A percentile compares a stretch with the other conserved stretches of the same genome.
These are phyloP conservation scores for Neoboletus brunneissimus DNA, from an alignment of 768 basidiomycete genomes.

Conservation along the genomic window DNA sequence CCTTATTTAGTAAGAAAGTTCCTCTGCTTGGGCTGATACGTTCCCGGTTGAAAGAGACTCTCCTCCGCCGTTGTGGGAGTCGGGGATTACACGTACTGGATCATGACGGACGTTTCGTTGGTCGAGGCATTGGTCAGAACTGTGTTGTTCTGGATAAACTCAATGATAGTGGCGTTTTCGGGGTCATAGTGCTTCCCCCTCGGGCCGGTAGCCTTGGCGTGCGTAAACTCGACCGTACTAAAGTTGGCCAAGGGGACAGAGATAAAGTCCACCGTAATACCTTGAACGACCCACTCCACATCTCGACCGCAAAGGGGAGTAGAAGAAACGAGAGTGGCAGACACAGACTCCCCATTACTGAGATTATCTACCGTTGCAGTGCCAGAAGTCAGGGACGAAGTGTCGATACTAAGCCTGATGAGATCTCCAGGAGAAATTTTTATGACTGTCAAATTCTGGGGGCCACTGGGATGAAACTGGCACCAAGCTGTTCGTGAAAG, in stretches of 20 bases:
- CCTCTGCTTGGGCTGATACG: too few relatives aligned
- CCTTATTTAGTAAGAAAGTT: too few relatives aligned
- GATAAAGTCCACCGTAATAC: background rate
- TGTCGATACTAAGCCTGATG: background rate
- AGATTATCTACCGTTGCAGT: background rate
- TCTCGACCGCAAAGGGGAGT: background rate
- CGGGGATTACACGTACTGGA: too few relatives aligned
- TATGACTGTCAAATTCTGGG: too few relatives aligned
- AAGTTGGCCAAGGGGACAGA: slow-evolving; percentile 3
- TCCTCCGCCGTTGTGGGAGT: too few relatives aligned
- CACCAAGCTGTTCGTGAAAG: background rate
- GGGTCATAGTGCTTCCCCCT: too few relatives aligned
- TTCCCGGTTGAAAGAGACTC: too few relatives aligned
- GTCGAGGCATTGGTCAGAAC: too few relatives aligned
- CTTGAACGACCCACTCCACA: slow-evolving; percentile 11
- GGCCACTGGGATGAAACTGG: too few relatives aligned
- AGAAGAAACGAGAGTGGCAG: background rate
- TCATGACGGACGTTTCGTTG: too few relatives aligned
- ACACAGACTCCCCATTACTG: background rate
- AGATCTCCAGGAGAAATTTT: slow-evolving; percentile 5
- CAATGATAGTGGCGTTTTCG: too few relatives aligned
- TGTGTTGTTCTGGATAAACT: too few relatives aligned
- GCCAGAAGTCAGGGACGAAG: background rate
- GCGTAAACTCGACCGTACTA: background rate
- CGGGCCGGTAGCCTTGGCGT: background rate